These are phyloP conservation scores for Suhomyces bokatorum DNA, from an alignment of 1,139 yeast genomes.

Conservation along the genomic window DNA sequence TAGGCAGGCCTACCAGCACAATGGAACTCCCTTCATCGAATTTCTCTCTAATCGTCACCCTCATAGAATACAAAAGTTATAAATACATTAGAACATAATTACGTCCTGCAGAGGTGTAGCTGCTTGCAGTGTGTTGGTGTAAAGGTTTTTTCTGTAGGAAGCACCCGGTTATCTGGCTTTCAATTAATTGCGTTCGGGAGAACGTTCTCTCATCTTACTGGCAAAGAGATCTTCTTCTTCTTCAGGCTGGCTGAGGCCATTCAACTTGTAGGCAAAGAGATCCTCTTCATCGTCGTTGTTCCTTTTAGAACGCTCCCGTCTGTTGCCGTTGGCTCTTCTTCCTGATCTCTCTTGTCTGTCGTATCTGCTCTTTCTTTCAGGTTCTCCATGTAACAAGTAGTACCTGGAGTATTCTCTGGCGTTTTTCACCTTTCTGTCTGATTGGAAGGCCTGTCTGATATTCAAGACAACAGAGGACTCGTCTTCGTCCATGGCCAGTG, in stretches of 20 bases:
- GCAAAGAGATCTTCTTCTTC: slow-evolving; percentile 46
- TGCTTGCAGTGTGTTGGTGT: neutral
- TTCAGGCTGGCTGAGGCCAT: slow-evolving; percentile 13
- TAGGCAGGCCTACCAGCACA: slow-evolving; percentile 24
- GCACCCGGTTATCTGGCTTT: slow-evolving; percentile 11
- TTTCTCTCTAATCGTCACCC: neutral
- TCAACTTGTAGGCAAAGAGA: slow-evolving; percentile 19
- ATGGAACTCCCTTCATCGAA: neutral
- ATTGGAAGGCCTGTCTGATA: slow-evolving; percentile 52
- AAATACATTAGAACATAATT: slow-evolving; percentile 3
- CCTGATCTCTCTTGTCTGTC: slow-evolving; percentile 14
- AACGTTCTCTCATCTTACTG: slow-evolving; percentile 23
- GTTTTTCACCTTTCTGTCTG: slow-evolving; percentile 59
- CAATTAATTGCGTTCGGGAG: slow-evolving; percentile 19
- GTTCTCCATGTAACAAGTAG: slow-evolving; percentile 74
- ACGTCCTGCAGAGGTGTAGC: neutral
- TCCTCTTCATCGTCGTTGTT: slow-evolving; percentile 12
- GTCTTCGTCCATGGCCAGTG: slow-evolving; percentile 42
- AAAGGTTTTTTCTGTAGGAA: slow-evolving; percentile 1
- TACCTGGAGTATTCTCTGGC: slow-evolving; percentile 65
- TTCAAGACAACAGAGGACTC: slow-evolving; percentile 42
- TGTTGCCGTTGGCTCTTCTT: slow-evolving; percentile 2
- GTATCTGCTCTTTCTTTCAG: slow-evolving; percentile 46
- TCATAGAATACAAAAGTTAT: slow-evolving; percentile 6
- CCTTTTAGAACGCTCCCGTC: slow-evolving; percentile 7